A percentile compares a stretch with the other conserved stretches of the same genome.
phyloP scores from a whole-genome alignment of 371 early-diverging fungal species.

The Mucor racemosus region DNA sequence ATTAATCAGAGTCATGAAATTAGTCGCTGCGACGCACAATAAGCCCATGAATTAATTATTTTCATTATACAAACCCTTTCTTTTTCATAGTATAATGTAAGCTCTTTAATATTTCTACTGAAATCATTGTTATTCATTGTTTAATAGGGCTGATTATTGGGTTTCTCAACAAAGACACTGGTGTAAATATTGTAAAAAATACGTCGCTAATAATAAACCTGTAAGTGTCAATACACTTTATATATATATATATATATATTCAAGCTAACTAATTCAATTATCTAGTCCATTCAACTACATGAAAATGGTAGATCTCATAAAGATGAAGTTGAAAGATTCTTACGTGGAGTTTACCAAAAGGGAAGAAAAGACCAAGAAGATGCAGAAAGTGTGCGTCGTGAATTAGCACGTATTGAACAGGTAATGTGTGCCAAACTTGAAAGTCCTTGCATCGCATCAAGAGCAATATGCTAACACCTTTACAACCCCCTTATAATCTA shows the following conservation, averaged over 20 bases:
- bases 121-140: neutral
- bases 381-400: conserved; percentile 52
- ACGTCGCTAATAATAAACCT: conserved; percentile 72
- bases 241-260: neutral
- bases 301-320: conserved; percentile 74
- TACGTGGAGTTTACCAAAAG: conserved; percentile 68
- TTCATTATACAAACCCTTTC: neutral
- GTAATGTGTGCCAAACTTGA: conserved; percentile 24
- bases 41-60: neutral
- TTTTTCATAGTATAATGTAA: neutral
- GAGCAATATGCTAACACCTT: conserved; percentile 13
- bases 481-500: neutral
- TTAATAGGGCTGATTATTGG: conserved; percentile 76
- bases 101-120: neutral
- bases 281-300: conserved; percentile 68
- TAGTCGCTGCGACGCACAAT: neutral
- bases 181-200: conserved; percentile 81
- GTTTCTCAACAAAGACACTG: conserved; percentile 72
- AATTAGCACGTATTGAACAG: conserved; percentile 68
- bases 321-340: conserved; percentile 67
- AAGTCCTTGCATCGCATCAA: neutral
- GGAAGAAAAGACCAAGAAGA: conserved; percentile 61
- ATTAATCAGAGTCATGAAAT: neutral
- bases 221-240: conserved; percentile 47
- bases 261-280: neutral